A percentile compares a stretch with the other conserved stretches of the same genome.
Conservation (phyloP, 1,139 yeast genomes). For the Nakaseomyces kungkrabaensis region DNA sequence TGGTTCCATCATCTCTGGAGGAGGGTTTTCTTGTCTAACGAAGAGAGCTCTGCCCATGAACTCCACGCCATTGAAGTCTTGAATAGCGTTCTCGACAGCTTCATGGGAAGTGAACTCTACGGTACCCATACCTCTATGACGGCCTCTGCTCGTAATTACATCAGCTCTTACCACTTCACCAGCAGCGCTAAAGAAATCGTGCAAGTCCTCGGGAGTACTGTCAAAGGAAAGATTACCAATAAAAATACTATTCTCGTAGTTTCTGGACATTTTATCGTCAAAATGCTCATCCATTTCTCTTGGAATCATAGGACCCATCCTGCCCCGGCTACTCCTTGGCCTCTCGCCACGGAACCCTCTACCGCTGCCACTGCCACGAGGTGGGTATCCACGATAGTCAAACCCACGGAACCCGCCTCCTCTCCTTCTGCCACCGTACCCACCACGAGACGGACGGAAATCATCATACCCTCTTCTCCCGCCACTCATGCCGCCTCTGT, state of each 20-base stretch:
- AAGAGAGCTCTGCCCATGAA: constrained; percentile 69
- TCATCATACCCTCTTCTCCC: constrained; percentile 16
- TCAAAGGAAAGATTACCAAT: constrained; percentile 61
- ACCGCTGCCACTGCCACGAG: constrained; percentile 12
- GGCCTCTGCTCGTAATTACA: constrained; percentile 67
- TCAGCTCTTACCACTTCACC: constrained; percentile 76
- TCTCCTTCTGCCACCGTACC: constrained; percentile 10
- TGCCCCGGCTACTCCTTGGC: constrained; percentile 17
- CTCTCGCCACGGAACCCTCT: constrained; percentile 27
- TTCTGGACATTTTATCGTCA: constrained; percentile 38
- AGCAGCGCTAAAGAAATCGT: constrained; percentile 44
- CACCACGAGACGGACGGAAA: neutral
- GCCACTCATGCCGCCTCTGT: constrained; percentile 10
- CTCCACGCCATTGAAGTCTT: constrained; percentile 51
- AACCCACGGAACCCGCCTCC: constrained; percentile 7
- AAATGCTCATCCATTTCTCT: constrained; percentile 10
- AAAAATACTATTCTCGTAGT: constrained; percentile 55
- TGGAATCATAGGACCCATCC: constrained; percentile 16
- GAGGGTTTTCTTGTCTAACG: constrained; percentile 77
- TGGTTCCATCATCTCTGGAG: constrained; percentile 36
- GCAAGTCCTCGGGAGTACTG: constrained; percentile 45
- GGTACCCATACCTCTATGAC: constrained; percentile 80
- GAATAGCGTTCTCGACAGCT: constrained; percentile 64
- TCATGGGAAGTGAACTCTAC: constrained; percentile 64
- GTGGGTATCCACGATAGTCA: neutral